Evolutionary conservation across 148 eudicot genomes (phyloP), one percentile per base, ranked within the genome.

Genomic region (Nepenthes mirabilis): DNA sequence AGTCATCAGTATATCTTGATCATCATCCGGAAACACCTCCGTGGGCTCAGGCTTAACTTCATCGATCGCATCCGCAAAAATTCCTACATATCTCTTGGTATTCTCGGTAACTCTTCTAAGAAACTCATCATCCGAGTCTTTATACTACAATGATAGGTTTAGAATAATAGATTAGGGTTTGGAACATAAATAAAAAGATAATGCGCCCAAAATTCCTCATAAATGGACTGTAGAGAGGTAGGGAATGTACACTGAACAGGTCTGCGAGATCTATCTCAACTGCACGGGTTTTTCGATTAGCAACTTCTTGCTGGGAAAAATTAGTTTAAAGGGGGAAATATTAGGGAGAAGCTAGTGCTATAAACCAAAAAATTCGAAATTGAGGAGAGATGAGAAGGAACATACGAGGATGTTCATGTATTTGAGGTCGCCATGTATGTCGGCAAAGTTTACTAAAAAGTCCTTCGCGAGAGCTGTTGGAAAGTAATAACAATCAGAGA

Each of bases 81-180:
- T 65, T 3, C 80, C 85, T 55, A 94, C 75, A 59, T 94, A 94
- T 48, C 99, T 74, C 60, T 86, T 71, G 0, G 99, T 89, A 52
- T 94, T 94, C 60, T 82, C 95, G 7, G 84, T 75, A 43, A 86
- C 83, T 57, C 87, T 76, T 60, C 84, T 72, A 58, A 78, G 71
- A 79, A 89, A 89, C 43, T 86, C 99, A 47, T 89, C 97, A 73
- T 94, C 95, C 69, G 80, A 73, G 60, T 94, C 99, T 82, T 94
- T 94, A 11, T 84, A 89, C 99, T 94, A 11, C 23, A 54, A 57
- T 7, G 1, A 34, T 14, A 58, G 23, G 40, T 43, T 43, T 49
- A 52, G 14, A 33, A 32, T 14, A 34, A 34, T 14, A 56, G 61
- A 51, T 63, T 63, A 64, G 54, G 64, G 60, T 58, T 58, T 70